A percentile compares a stretch with the other conserved stretches of the same genome.
phyloP scores from a whole-genome alignment of 78 protist genomes.

The Dictyostelium purpureum region DNA sequence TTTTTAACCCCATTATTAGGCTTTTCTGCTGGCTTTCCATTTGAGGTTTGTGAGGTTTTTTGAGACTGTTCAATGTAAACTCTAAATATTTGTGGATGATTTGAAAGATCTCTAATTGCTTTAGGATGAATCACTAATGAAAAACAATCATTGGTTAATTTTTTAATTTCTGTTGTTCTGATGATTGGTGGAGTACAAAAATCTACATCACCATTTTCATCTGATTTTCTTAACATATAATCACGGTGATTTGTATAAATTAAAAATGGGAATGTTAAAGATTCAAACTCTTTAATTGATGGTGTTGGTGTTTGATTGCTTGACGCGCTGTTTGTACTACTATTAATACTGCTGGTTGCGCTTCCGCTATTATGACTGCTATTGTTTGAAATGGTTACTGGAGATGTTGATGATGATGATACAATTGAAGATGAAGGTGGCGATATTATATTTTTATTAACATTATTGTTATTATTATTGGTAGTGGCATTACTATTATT shows the following conservation, averaged over 20 bases:
- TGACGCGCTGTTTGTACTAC: neutral
- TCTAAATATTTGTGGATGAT: slow-evolving; percentile 42
- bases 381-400: neutral
- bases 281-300: neutral
- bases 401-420: neutral
- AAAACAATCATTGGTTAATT: neutral
- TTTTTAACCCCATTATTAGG: slow-evolving; percentile 6
- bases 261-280: slow-evolving; percentile 21
- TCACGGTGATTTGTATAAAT: slow-evolving; percentile 1
- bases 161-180: slow-evolving; percentile 12
- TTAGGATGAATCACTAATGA: neutral
- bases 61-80: slow-evolving; percentile 39
- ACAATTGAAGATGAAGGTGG: neutral
- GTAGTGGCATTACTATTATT: neutral
- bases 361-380: neutral
- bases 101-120: neutral
- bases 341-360: neutral
- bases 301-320: neutral
- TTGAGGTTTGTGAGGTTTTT: neutral
- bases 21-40: neutral
- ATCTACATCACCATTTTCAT: slow-evolving; percentile 58
- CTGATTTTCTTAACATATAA: neutral
- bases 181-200: neutral
- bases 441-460: neutral
- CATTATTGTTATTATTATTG: neutral